Evolutionary conservation across 129 eudicot genomes (phyloP).

Genomic region (Escallonia herrerae): DNA sequence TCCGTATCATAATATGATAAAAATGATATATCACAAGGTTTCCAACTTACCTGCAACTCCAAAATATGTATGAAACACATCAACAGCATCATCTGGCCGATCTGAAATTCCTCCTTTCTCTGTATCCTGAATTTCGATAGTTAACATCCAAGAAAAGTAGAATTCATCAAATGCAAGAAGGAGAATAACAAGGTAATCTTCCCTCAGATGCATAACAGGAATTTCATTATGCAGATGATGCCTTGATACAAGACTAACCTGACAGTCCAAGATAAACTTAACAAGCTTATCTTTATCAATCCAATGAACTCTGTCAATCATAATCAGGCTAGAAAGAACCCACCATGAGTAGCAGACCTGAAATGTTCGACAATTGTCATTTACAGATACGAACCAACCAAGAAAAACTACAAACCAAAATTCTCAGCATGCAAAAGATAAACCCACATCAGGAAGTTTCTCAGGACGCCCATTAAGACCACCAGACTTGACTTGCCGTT

Average conservation of each 20-base stretch:
- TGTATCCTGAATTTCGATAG: conserved; percentile 31
- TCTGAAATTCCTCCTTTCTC: conserved; percentile 96
- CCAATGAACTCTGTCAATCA: conserved; percentile 91
- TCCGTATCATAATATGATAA: no score
- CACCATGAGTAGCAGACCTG: conserved; percentile 96
- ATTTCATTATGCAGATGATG: neutral
- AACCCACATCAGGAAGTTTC: conserved; percentile 82
- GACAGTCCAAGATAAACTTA: conserved; percentile 81
- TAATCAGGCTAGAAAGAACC: conserved; percentile 88
- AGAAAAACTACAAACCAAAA: neutral
- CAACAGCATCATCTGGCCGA: conserved; percentile 94
- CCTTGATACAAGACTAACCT: conserved; percentile 20
- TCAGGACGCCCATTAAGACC: conserved; percentile 91
- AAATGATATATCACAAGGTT: no score
- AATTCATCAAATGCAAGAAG: neutral
- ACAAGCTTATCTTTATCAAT: conserved; percentile 79
- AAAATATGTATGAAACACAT: conserved; percentile 82
- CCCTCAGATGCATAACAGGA: no score
- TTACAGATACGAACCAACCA: neutral
- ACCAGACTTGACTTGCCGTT: conserved; percentile 75
- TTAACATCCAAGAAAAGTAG: neutral
- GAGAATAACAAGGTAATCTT: neutral
- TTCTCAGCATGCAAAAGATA: neutral
- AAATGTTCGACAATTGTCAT: neutral
- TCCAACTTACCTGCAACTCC: conserved; percentile 67